Evolutionary conservation across 2,329 filamentous ascomycete genomes (phyloP).

Genomic region (Endoconidiophora laricicola): DNA sequence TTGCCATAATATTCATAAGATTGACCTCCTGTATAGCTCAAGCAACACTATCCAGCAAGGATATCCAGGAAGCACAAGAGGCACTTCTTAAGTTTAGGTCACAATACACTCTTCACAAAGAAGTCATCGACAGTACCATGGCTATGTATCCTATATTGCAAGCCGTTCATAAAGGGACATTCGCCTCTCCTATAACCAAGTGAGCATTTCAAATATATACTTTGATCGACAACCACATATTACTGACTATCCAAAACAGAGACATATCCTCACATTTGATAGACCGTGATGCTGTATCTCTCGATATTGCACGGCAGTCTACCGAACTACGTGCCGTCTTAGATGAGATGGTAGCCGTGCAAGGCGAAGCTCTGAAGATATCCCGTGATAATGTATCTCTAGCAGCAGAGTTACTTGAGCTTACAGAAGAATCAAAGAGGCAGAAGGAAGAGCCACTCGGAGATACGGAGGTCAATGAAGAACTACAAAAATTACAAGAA

Average conservation of each 20-base stretch:
- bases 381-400: constrained; percentile 46
- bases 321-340: constrained; percentile 33
- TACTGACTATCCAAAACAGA: constrained; percentile 23
- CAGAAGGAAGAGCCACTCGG: constrained; percentile 37
- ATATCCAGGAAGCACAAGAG: constrained; percentile 41
- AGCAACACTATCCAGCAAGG: constrained; percentile 28
- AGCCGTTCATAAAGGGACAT: constrained; percentile 53
- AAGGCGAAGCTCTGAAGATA: constrained; percentile 39
- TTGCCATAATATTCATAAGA: not conserved
- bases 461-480: constrained; percentile 33
- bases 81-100: constrained; percentile 55
- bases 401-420: constrained; percentile 42
- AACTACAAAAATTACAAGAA: constrained; percentile 41
- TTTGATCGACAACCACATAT: not conserved
- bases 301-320: constrained; percentile 43
- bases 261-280: constrained; percentile 50
- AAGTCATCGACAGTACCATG: constrained; percentile 51
- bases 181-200: constrained; percentile 52
- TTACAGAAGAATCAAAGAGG: constrained; percentile 39
- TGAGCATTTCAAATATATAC: constrained; percentile 21
- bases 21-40: not conserved
- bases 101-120: constrained; percentile 51
- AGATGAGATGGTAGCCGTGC: constrained; percentile 36
- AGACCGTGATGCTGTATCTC: constrained; percentile 49
- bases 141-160: constrained; percentile 61